A percentile compares a stretch with the other conserved stretches of the same genome.
phyloP scores from a whole-genome alignment of 768 basidiomycete species.

The Kwoniella sp. region DNA sequence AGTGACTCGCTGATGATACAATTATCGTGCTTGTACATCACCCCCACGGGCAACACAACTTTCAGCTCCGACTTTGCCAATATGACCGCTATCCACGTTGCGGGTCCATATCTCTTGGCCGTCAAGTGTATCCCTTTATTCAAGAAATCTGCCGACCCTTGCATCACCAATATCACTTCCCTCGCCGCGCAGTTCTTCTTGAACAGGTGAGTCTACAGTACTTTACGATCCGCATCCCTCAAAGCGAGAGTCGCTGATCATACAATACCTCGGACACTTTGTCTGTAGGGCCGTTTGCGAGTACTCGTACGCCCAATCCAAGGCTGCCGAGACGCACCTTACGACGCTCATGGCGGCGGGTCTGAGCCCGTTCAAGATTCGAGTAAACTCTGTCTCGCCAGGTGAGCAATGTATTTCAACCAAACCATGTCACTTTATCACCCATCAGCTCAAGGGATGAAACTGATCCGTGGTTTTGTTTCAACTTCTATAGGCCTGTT shows the following conservation, averaged over 20 bases:
- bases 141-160: slow-evolving; percentile 38
- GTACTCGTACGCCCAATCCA: slow-evolving; percentile 44
- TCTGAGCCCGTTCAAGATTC: slow-evolving; percentile 41
- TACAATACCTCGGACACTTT: too few relatives aligned
- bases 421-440: too few relatives aligned
- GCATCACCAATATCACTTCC: slow-evolving; percentile 42
- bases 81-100: slow-evolving; percentile 44
- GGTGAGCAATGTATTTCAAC: slow-evolving; percentile 19
- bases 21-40: too few relatives aligned
- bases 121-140: slow-evolving; percentile 46
- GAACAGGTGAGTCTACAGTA: slow-evolving; percentile 38
- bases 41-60: too few relatives aligned
- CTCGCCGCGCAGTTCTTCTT: slow-evolving; percentile 34
- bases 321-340: slow-evolving; percentile 44
- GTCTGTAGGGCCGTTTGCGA: slow-evolving; percentile 38
- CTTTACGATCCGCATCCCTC: too few relatives aligned
- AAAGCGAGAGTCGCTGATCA: too few relatives aligned
- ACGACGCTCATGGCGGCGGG: slow-evolving; percentile 41
- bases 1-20: background rate
- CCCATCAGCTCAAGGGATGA: too few relatives aligned
- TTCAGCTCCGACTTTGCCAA: slow-evolving; percentile 33
- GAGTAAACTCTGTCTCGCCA: slow-evolving; percentile 47
- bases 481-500: too few relatives aligned
- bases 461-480: too few relatives aligned
- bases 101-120: slow-evolving; percentile 46